Percentiles rank a stretch among this genome's conserved stretches.
These are phyloP conservation scores for Eucalyptus urophylla DNA, from an alignment of 345 rosid genomes.

Conservation along the genomic window DNA sequence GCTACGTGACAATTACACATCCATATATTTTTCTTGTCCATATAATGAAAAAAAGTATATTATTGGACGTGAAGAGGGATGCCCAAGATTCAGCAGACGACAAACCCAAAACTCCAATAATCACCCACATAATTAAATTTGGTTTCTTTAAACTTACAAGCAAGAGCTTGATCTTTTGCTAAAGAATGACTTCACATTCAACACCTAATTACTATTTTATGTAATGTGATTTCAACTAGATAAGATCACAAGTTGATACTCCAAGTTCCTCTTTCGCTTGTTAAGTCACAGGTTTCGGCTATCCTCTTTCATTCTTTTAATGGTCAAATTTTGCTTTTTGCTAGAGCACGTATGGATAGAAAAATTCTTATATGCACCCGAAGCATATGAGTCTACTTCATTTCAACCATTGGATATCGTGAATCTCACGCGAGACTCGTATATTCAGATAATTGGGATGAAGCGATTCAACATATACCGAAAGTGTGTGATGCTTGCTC, in stretches of 20 bases:
- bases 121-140: neutral
- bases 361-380: neutral
- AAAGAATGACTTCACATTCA: neutral
- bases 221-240: neutral
- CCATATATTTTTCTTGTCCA: neutral
- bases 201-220: neutral
- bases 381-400: neutral
- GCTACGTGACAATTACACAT: neutral
- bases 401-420: neutral
- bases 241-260: neutral
- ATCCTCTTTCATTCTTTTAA: neutral
- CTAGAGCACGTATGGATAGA: neutral
- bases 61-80: neutral
- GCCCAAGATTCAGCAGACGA: neutral
- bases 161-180: neutral
- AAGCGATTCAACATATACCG: neutral
- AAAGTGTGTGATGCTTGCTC: neutral
- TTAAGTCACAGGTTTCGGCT: neutral
- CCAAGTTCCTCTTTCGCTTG: neutral
- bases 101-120: neutral
- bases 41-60: neutral
- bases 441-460: neutral
- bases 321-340: neutral
- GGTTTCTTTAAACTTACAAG: neutral
- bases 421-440: accelerated